Base-by-base conservation (phyloP, 2,329 filamentous ascomycete genomes). In the Calonectria hawksworthii region DNA sequence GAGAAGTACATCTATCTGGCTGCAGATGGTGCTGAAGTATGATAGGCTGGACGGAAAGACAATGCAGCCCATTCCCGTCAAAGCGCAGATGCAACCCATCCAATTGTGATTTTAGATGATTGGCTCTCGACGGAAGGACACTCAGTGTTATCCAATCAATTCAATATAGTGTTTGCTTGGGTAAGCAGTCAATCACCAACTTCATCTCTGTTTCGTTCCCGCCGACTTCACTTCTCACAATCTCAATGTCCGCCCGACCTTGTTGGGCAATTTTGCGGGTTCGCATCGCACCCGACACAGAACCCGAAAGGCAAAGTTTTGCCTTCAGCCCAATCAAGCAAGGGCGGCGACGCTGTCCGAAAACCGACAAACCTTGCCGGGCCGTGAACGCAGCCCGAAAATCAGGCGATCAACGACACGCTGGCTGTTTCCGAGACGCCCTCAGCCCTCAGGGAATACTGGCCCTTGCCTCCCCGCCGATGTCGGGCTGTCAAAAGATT, bases 61-160 rank as follows among this genome's bases (percentile, higher is more conserved):
- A 38, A 32, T 36, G 70, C 51, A 59, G 36, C 7, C 8, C 54
- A 21, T 14, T 18, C 41, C 51, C 41, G 72, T n/a, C 28, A 32
- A 23, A 36, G 16, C 21, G 21, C 54, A 52, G 36, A 38, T 38
- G 50, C 51, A 41, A 7, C 28, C 44, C 34, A 28, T 32, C 36
- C 11, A 28, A 44, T 44, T 64, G 32, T 26, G 21, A 64, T 13
- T 56, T 28, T n/a, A n/a, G 14, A 44, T 52, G 67, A 70, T 65
- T 73, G 59, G 67, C 18, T 54, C 32, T 65, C 44, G 23, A 41
- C 68, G 28, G 5, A 65, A 44, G 59, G 47, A 70, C 68, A 34
- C 32, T 36, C 21, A 1, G 26, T 9, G 28, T 50, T 30, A 6
- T 18, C 52, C 52, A 68, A 68, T 56, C 52, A 59, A 30, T 13